Evolutionary conservation across 1,139 yeast genomes (phyloP), one percentile per base, ranked within the genome.

Genomic region (Candida pseudocylindracea): DNA sequence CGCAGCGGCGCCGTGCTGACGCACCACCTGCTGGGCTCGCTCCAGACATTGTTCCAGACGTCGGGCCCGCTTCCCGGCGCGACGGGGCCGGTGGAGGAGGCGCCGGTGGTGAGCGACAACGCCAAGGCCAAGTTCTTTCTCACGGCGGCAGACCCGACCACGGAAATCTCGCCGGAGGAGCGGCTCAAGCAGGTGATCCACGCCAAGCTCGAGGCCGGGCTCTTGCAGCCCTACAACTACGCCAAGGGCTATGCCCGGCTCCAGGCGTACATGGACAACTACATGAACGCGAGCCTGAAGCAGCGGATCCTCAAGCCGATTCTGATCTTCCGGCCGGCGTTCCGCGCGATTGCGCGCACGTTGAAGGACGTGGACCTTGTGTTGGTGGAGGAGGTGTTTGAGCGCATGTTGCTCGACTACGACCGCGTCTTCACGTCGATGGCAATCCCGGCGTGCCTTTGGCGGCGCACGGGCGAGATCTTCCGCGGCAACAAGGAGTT

Each of bases 381-480:
- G 7, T 56, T 83, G 30, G 96, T 88, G 8, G 98, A 88, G 45
- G 96, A 88, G 49, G 75, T 79, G 35, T 88, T 88, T 49, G 98
- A 88, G 52, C 61, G 96, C 38, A 79, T 85, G 93, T 54, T 88
- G 33, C 56, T 88, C 35, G 94, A 88, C 44, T 85, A 88, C 46
- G 98, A 88, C 49, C 64, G 98, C 31, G 95, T 88, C 2, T 88
- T 88, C 51, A 83, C 96, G 0, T 76, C 93, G 7, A 83, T 85
- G 94, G 94, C 95, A 8, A 83, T 88, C 36, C 98, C 98, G 0
- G 95, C 96, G 1, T 85, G 96, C 53, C 60, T 88, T 29, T 88
- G 98, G 96, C 61, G 96, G 45, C 72, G 98, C 43, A 85, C 98
- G 0, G 98, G 98, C 2, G 96, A 88, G 44, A 85, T 88, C 4